These are phyloP conservation scores for Aspergillus candidus DNA, from an alignment of 2,329 filamentous ascomycete species.

Conservation along the genomic window DNA sequence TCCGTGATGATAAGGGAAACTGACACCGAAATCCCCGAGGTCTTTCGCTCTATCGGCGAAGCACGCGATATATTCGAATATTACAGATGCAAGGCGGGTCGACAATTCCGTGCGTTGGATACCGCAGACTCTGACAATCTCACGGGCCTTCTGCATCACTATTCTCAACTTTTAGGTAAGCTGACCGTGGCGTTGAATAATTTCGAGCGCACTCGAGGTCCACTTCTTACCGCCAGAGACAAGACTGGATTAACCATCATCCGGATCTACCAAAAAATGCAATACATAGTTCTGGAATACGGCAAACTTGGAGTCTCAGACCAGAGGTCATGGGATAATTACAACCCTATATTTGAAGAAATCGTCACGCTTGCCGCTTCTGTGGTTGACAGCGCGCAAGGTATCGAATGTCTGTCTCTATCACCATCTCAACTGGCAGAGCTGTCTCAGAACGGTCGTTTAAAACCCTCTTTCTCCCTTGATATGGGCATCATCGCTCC, in stretches of 20 bases:
- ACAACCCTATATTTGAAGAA: constrained; percentile 19
- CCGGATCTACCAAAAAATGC: constrained; percentile 2
- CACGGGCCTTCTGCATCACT: background rate
- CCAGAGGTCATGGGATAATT: constrained; percentile 19
- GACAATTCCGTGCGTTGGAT: background rate
- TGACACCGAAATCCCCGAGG: background rate
- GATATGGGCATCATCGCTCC: constrained; percentile 24
- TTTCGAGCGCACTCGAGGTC: constrained; percentile 3
- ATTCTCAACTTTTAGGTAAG: background rate
- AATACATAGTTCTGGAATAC: constrained; percentile 5
- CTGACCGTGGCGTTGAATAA: constrained; percentile 2
- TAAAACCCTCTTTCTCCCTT: constrained; percentile 19
- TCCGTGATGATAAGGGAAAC: background rate
- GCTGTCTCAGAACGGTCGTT: background rate
- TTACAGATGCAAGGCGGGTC: background rate
- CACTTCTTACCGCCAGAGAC: constrained; percentile 1
- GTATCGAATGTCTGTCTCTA: background rate
- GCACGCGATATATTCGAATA: constrained; percentile 6
- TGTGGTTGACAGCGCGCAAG: constrained; percentile 11
- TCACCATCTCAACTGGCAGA: background rate
- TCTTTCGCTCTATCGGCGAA: constrained; percentile 4
- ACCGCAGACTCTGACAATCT: background rate
- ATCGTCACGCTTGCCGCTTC: constrained; percentile 21
- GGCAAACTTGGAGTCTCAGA: constrained; percentile 8
- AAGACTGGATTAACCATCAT: constrained; percentile 5